Conservation (phyloP, 495 filamentous ascomycete genomes). For the Xylaria curta region DNA sequence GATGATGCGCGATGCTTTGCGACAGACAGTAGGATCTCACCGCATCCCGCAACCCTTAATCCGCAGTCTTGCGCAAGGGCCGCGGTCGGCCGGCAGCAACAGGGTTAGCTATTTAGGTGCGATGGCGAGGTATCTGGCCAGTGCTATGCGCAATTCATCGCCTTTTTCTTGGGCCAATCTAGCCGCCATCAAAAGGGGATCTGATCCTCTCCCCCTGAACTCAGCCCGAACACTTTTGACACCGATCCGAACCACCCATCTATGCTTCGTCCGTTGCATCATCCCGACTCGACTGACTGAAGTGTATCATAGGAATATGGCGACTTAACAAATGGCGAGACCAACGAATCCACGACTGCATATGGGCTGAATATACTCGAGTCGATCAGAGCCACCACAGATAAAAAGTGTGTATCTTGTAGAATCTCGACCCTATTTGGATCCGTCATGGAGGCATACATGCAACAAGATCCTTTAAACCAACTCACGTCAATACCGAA, state of each 20-base stretch:
- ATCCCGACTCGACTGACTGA: conserved; percentile 26
- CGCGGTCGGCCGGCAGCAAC: conserved; percentile 12
- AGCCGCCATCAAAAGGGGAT: background rate
- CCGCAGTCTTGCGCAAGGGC: background rate
- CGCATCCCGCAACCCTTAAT: background rate
- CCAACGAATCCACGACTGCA: conserved; percentile 66
- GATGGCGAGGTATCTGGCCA: background rate
- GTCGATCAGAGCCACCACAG: conserved; percentile 67
- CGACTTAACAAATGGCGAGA: conserved; percentile 58
- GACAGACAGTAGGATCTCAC: conserved; percentile 12
- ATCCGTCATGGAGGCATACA: conserved; percentile 17
- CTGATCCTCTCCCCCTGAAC: conserved; percentile 28
- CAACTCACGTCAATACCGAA: background rate
- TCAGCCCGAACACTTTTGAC: background rate
- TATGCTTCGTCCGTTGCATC: conserved; percentile 12
- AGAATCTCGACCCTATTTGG: background rate
- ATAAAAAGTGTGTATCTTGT: conserved; percentile 67
- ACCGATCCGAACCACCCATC: conserved; percentile 1
- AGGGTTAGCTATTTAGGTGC: background rate
- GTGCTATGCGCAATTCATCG: conserved; percentile 17
- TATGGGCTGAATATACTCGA: conserved; percentile 70
- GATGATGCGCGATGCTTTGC: conserved; percentile 20
- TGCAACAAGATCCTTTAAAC: conserved; percentile 1
- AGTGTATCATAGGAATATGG: conserved; percentile 38
- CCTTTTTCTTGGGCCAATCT: conserved; percentile 11